Evolutionary conservation across 2,329 filamentous ascomycete genomes (phyloP).

Genomic region (Penicillium sp.): DNA sequence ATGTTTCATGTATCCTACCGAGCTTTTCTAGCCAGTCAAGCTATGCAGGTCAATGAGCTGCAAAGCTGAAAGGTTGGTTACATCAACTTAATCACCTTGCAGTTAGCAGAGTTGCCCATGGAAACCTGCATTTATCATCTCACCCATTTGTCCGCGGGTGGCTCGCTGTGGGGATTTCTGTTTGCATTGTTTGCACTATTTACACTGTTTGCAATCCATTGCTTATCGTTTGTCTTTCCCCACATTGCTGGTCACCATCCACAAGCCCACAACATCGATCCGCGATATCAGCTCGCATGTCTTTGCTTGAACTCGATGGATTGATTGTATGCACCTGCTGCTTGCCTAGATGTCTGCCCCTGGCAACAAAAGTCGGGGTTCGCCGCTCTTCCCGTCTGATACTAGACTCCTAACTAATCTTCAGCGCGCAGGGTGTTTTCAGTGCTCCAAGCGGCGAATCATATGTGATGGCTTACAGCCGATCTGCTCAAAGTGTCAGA

Average conservation of each 20-base stretch:
- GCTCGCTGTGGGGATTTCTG: no score
- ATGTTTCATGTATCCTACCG: no score
- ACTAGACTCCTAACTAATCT: background rate
- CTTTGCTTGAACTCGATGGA: background rate
- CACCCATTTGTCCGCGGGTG: no score
- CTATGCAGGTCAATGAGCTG: no score
- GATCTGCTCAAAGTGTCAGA: conserved; percentile 34
- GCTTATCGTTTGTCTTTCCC: background rate
- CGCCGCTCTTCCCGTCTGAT: background rate
- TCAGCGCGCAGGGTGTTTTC: conserved; percentile 31
- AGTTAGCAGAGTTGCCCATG: background rate
- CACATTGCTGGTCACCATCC: background rate
- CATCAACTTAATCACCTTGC: no score
- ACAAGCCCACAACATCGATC: background rate
- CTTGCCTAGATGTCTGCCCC: background rate
- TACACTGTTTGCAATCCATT: no score
- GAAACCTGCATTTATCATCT: no score
- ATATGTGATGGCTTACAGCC: conserved; percentile 37
- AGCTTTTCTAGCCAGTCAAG: no score
- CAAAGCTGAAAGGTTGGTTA: no score
- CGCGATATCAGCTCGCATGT: background rate
- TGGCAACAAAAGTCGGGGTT: background rate
- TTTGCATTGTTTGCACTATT: no score
- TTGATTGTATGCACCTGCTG: background rate
- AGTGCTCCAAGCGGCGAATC: conserved; percentile 40